Base-by-base conservation (phyloP, 805 yeast species). In the Candida lessepsii region DNA sequence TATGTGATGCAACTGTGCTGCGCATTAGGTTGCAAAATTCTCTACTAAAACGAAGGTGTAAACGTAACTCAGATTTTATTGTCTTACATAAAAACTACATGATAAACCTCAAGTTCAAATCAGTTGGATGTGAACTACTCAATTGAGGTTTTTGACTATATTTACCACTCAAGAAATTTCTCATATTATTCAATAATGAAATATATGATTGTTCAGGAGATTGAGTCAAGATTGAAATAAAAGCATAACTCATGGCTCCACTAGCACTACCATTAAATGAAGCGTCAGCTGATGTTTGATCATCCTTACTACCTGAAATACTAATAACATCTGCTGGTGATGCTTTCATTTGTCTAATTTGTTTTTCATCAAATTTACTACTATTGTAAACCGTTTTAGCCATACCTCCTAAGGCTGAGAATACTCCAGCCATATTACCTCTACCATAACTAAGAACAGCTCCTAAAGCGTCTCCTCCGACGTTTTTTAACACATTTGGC, bases 171-270 rank as follows among this genome's bases (percentile, higher is more conserved):
- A 65, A 56, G 29, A 63, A 45, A 20, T 54, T 44, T 45, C 71
- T 58, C 69, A 64, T 65, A 39, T 61, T 57, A 47, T 65, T 63
- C 47, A 65, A 54, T 43, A 65, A 55, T 9, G 65, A 54, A 48
- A 65, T 53, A 42, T 60, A 65, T 14, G 60, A 45, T 49, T 65
- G 71, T 45, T 61, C 50, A 7, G 65, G 67, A 37, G 43, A 40
- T 23, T 57, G 57, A 7, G 47, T 38, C 41, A 64, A 44, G 8
- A 55, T 56, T 31, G 54, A 51, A 30, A 64, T 62, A 44, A 65
- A 64, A 2, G 67, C 54, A 63, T 65, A 63, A 40, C 64, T 56
- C 71, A 65, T 65, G 17, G 71, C 71, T 14, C 71, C 71, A 11
- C 68, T 64, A 27, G 57, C 57, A 37, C 37, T 52, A n/a, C 70